These are phyloP conservation scores for Harrya chromipes DNA, from an alignment of 768 basidiomycete species.

Conservation along the genomic window DNA sequence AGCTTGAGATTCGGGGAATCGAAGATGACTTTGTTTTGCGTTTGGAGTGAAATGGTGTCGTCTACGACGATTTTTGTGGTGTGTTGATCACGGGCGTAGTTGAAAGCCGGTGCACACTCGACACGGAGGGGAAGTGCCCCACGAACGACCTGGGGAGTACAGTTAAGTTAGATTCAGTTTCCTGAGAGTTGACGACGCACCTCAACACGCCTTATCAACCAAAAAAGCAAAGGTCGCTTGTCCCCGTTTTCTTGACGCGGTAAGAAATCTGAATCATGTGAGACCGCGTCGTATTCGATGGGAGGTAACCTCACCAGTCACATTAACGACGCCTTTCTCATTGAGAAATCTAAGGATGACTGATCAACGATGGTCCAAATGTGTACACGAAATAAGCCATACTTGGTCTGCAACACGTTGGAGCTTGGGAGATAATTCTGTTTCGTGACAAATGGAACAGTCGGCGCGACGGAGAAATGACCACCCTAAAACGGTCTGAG, in stretches of 20 bases:
- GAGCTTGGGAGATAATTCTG: constrained; percentile 83
- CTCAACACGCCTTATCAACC: constrained; percentile 84
- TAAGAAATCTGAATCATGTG: constrained; percentile 58
- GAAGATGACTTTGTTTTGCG: constrained; percentile 61
- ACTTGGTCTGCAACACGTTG: constrained; percentile 85
- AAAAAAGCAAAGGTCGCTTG: constrained; percentile 68
- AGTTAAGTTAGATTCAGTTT: background rate
- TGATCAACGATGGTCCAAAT: background rate
- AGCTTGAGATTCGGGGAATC: constrained; percentile 54
- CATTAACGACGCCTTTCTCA: constrained; percentile 79
- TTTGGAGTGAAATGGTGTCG: constrained; percentile 37
- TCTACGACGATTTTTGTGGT: constrained; percentile 55
- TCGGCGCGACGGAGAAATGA: constrained; percentile 86
- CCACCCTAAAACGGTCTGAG: constrained; percentile 56
- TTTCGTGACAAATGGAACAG: constrained; percentile 64
- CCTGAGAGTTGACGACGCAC: constrained; percentile 24
- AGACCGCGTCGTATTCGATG: background rate
- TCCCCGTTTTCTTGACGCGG: constrained; percentile 52
- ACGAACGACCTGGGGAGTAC: constrained; percentile 57
- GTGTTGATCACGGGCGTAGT: constrained; percentile 83
- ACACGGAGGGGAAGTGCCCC: constrained; percentile 76
- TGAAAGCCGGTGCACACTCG: constrained; percentile 95
- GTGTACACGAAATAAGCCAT: background rate
- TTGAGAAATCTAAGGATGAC: constrained; percentile 60
- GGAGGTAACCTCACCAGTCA: constrained; percentile 55